These are phyloP conservation scores for Rhodomyrtus psidioides DNA, from an alignment of 441 rosid species.

Conservation along the genomic window DNA sequence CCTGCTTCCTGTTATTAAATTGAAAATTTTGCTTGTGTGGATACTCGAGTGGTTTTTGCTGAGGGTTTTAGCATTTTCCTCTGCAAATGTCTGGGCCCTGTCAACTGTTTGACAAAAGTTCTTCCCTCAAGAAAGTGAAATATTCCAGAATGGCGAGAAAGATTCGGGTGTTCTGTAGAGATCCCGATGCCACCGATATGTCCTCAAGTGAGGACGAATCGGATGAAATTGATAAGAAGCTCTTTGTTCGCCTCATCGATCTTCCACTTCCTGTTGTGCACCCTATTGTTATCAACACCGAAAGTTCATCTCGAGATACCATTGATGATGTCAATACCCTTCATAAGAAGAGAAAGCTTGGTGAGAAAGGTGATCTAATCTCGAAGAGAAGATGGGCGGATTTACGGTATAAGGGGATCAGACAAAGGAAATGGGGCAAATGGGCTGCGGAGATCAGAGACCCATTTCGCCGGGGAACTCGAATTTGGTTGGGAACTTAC, in stretches of 20 bases:
- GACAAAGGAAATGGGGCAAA: conserved; percentile 97
- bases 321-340: conserved; percentile 24
- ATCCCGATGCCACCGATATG: conserved; percentile 90
- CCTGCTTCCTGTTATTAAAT: neutral
- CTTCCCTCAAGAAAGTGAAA: neutral
- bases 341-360: conserved; percentile 18
- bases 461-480: conserved; percentile 45
- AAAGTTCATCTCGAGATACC: conserved; percentile 49
- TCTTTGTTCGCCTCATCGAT: conserved; percentile 45
- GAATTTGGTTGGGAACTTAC: conserved; percentile 90
- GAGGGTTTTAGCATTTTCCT: conserved; percentile 11
- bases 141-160: conserved; percentile 33
- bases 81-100: neutral
- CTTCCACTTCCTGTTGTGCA: conserved; percentile 23
- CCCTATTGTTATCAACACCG: conserved; percentile 22
- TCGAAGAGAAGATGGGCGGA: neutral
- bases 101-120: neutral
- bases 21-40: conserved; percentile 17
- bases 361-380: conserved; percentile 12
- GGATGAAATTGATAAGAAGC: conserved; percentile 15
- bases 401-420: conserved; percentile 49
- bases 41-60: conserved; percentile 25
- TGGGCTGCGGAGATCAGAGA: conserved; percentile 98
- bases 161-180: conserved; percentile 58
- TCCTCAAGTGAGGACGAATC: conserved; percentile 78